Percentiles rank a stretch among this genome's conserved stretches.
Conservation (phyloP, 2,329 filamentous ascomycete species). For the Alternaria postmessia region DNA sequence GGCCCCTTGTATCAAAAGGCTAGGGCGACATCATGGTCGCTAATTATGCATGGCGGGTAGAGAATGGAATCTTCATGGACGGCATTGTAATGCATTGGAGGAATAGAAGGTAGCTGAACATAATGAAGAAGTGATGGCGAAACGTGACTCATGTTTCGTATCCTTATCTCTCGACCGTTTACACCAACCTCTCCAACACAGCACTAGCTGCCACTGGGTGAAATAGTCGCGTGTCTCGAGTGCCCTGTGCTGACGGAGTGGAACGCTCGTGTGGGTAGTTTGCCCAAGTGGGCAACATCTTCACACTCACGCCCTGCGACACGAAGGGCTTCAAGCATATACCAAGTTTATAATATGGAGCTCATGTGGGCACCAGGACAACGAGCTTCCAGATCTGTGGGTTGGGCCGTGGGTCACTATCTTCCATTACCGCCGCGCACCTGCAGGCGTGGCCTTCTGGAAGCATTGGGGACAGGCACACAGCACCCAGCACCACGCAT, state of each 20-base stretch:
- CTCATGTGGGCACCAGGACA: constrained; percentile 2
- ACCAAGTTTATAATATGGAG: constrained; percentile 9
- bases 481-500: neutral
- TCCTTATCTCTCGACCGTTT: constrained; percentile 1
- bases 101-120: neutral
- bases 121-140: neutral
- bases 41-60: neutral
- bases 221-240: neutral
- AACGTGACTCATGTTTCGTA: neutral
- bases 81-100: neutral
- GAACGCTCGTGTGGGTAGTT: neutral
- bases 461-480: constrained; percentile 6
- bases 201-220: neutral
- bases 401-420: neutral
- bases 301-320: neutral
- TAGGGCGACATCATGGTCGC: neutral
- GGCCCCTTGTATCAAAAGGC: neutral
- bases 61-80: neutral
- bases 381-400: constrained; percentile 7
- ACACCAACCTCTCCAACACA: neutral
- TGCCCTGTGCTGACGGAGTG: constrained; percentile 1
- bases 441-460: constrained; percentile 5
- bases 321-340: neutral
- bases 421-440: neutral
- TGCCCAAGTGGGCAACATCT: constrained; percentile 8